Evolutionary conservation across 371 early-diverging fungal genomes (phyloP).

Genomic region (Apophysomyces sp.): DNA sequence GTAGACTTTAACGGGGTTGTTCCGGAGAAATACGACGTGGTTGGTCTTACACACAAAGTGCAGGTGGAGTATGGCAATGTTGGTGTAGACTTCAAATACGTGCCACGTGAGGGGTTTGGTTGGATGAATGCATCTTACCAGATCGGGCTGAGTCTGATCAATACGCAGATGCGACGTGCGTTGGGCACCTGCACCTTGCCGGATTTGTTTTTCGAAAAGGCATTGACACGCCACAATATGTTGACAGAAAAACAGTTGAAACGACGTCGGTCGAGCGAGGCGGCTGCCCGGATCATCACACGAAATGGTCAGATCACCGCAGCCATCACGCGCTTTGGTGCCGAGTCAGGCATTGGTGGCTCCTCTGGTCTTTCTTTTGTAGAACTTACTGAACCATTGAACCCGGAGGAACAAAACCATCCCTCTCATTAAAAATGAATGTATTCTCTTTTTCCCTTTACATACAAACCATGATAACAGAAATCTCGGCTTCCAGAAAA

Average conservation of each 20-base stretch:
- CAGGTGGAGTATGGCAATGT: conserved; percentile 96
- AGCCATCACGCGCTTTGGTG: conserved; percentile 32
- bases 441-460: too few species aligned
- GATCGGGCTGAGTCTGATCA: conserved; percentile 79
- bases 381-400: conserved; percentile 13
- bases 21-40: conserved; percentile 96
- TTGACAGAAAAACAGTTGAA: conserved; percentile 2
- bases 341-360: conserved; percentile 7
- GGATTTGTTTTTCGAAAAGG: conserved; percentile 58
- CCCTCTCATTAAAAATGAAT: neutral
- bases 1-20: conserved; percentile 97
- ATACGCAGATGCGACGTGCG: conserved; percentile 72
- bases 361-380: conserved; percentile 4
- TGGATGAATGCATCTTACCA: conserved; percentile 97
- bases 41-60: conserved; percentile 85
- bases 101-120: conserved; percentile 96
- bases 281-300: conserved; percentile 34
- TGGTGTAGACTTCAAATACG: conserved; percentile 91
- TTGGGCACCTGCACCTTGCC: conserved; percentile 83
- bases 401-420: neutral
- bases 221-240: conserved; percentile 12
- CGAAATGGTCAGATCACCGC: conserved; percentile 32
- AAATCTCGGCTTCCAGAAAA: too few species aligned
- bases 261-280: conserved; percentile 14
- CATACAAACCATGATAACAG: too few species aligned